Evolutionary conservation across 2,329 filamentous ascomycete genomes (phyloP).

Genomic region (Tolypocladium capitatum): DNA sequence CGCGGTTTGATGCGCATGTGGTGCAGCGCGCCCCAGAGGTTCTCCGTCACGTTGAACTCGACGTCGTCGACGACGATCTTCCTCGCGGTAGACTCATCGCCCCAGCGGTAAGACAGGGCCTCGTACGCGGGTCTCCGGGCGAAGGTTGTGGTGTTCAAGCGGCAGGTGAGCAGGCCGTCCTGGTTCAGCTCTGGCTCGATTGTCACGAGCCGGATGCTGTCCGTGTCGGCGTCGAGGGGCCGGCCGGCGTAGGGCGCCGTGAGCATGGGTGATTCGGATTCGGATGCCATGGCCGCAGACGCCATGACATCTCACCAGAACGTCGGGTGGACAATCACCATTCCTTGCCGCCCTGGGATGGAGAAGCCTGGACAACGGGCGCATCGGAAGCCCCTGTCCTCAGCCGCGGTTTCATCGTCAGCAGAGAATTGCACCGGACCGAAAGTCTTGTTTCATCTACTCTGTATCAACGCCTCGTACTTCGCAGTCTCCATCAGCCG

Average conservation of each 20-base stretch:
- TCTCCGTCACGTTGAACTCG: constrained; percentile 4
- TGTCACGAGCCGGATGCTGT: constrained; percentile 6
- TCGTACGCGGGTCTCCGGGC: constrained; percentile 5
- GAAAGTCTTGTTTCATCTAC: too few relatives aligned
- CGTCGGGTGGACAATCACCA: neutral
- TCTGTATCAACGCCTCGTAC: too few relatives aligned
- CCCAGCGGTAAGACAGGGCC: constrained; percentile 10
- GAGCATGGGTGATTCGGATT: neutral
- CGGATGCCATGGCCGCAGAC: neutral
- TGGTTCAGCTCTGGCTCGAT: constrained; percentile 1
- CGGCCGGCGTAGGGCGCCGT: constrained; percentile 1
- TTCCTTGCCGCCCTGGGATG: neutral
- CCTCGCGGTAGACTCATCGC: constrained; percentile 3
- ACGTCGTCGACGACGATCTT: constrained; percentile 5
- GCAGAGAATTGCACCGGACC: neutral
- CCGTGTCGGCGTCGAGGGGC: neutral
- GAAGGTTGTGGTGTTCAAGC: constrained; percentile 3
- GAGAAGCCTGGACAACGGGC: neutral
- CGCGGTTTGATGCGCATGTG: constrained; percentile 3
- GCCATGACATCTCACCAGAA: neutral
- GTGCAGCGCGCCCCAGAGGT: constrained; percentile 6
- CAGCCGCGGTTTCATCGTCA: neutral
- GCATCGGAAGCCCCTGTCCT: neutral
- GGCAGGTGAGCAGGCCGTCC: constrained; percentile 2
- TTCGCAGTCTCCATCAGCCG: too few relatives aligned